Evolutionary conservation across 140 eudicot genomes (phyloP).

Genomic region (Ambrosia hybrid): DNA sequence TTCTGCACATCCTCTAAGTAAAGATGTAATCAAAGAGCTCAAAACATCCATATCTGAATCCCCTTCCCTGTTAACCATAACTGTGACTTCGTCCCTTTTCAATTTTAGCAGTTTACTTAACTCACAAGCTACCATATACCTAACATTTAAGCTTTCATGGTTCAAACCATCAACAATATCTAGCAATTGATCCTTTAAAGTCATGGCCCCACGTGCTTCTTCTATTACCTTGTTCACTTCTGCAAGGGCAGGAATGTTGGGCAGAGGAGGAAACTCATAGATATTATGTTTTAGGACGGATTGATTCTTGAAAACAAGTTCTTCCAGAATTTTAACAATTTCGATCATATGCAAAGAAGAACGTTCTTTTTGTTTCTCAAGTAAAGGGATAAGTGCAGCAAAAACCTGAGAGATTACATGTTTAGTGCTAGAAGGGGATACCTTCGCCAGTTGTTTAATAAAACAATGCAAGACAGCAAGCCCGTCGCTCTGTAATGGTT

Average conservation of each 20-base stretch:
- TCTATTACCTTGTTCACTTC: slow-evolving; percentile 85
- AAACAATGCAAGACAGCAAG: slow-evolving; percentile 83
- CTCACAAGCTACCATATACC: slow-evolving; percentile 98
- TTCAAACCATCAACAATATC: slow-evolving; percentile 83
- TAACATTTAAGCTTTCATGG: slow-evolving; percentile 91
- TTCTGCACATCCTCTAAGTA: slow-evolving; percentile 96
- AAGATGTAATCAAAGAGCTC: slow-evolving; percentile 82
- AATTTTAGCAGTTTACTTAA: slow-evolving; percentile 70
- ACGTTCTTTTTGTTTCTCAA: slow-evolving; percentile 69
- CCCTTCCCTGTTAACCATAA: slow-evolving; percentile 67
- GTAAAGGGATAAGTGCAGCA: slow-evolving; percentile 93
- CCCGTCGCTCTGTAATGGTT: slow-evolving; percentile 82
- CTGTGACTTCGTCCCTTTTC: slow-evolving; percentile 71
- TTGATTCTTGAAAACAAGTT: slow-evolving; percentile 79
- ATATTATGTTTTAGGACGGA: slow-evolving; percentile 80
- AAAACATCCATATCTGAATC: slow-evolving; percentile 69
- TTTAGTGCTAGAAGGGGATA: slow-evolving; percentile 90
- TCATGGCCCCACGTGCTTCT: slow-evolving; percentile 79
- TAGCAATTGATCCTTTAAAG: slow-evolving; percentile 72
- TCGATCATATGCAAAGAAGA: slow-evolving; percentile 60
- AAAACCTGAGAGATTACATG: slow-evolving; percentile 96
- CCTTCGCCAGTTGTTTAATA: slow-evolving; percentile 69
- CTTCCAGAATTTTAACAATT: slow-evolving; percentile 84
- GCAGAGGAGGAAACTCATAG: slow-evolving; percentile 84
- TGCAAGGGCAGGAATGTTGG: slow-evolving; percentile 70